Base-by-base conservation (phyloP, 2,329 filamentous ascomycete species). In the Sporothrix globosa region DNA sequence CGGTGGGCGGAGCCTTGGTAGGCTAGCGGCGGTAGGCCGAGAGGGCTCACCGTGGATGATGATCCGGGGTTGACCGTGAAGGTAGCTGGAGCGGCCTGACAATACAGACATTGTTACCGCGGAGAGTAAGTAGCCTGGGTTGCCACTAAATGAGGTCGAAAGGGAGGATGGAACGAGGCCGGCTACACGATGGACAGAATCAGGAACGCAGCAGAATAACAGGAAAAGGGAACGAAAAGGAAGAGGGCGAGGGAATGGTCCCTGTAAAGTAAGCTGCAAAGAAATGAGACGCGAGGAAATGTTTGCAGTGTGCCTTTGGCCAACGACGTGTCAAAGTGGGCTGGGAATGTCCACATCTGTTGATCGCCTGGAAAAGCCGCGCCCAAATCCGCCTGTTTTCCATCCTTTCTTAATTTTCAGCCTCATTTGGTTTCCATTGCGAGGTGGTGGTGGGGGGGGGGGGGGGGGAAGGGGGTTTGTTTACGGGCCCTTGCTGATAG, bases 21-120 rank as follows among this genome's bases (percentile, higher is more conserved):
- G 58, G 21, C 41, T 46, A 21, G 30, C 56, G 9, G n/a, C 21
- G 46, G 48, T 30, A 46, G 54, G 67, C 46, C 54, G 56, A 13
- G 61, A 21, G 19, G 44, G 63, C 27, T 53, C 48, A 39, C 41
- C 63, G 2, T 39, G 27, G n/a, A 68, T 30, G 52, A 67, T 53
- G 46, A n/a, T 58, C 44, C 44, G 54, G 46, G 24, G 30, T 44
- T 63, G 46, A 17, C 27, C 30, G 11, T 67, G 48, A 21, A 39
- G 9, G 30, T 39, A 67, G 11, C 65, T 44, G n/a, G 50, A 67
- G 11, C 46, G 44, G 30, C 39, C 34, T 11, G 66, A 56, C n/a
- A 19, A n/a, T 39, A 68, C 46, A 7, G 56, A 67, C 61, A 67
- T 67, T 14, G 53, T 63, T 54, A 34, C 46, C 46, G n/a, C 46